phyloP scores from a whole-genome alignment of 2,329 filamentous ascomycete species.

The Aspergillus fischeri region DNA sequence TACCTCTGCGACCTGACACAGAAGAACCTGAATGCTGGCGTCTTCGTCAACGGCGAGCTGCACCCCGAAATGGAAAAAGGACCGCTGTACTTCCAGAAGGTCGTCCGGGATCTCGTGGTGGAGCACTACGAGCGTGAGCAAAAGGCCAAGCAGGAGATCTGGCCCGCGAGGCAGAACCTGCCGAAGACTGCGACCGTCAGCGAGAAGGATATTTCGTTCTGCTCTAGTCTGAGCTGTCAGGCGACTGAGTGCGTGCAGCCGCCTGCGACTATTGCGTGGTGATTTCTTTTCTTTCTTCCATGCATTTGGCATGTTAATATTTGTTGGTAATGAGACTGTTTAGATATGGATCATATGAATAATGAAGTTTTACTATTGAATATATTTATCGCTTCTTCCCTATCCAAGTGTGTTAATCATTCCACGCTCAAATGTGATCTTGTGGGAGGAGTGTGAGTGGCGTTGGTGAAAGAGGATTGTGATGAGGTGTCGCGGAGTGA shows the following conservation, averaged over 20 bases:
- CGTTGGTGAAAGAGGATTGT: too few species aligned
- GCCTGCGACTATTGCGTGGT: not conserved
- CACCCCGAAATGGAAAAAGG: slow-evolving; percentile 57
- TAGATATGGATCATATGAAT: not conserved
- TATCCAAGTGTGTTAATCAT: too few species aligned
- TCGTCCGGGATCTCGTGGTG: slow-evolving; percentile 47
- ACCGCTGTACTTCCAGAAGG: slow-evolving; percentile 53
- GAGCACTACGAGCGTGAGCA: slow-evolving; percentile 47
- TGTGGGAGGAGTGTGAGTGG: too few species aligned
- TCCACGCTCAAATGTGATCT: too few species aligned
- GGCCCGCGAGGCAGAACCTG: slow-evolving; percentile 45
- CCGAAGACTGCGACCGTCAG: slow-evolving; percentile 22
- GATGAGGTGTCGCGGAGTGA: too few species aligned
- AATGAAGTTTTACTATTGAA: not conserved
- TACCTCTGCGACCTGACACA: slow-evolving; percentile 56
- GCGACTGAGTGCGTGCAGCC: slow-evolving; percentile 4
- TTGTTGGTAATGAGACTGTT: not conserved
- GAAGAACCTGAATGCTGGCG: slow-evolving; percentile 55
- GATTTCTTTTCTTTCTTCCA: not conserved
- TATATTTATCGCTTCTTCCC: too few species aligned
- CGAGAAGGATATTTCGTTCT: slow-evolving; percentile 31
- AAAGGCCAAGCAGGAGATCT: slow-evolving; percentile 45
- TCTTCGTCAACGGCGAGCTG: slow-evolving; percentile 59
- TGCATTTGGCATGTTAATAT: not conserved
- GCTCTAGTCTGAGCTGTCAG: slow-evolving; percentile 18